Percentiles rank a stretch among this genome's conserved stretches.
Conservation (phyloP, 1,284 basidiomycete genomes). For the Veloporphyrellus conicus region DNA sequence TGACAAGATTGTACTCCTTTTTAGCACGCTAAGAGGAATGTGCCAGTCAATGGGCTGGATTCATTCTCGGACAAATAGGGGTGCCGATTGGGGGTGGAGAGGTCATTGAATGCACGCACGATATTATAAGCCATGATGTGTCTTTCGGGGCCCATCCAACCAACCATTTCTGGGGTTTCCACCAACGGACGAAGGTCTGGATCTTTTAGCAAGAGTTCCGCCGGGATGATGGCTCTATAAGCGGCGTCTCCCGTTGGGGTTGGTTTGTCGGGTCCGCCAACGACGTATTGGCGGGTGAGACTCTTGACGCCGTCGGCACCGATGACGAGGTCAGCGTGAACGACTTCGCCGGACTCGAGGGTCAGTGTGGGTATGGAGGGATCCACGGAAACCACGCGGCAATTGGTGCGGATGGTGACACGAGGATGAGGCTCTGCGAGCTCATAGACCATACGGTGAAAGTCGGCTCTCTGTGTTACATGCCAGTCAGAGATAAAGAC, state of each 20-base stretch:
- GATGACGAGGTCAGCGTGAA: conserved; percentile 46
- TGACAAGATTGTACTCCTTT: conserved; percentile 48
- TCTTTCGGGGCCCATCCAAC: conserved; percentile 38
- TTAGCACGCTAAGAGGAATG: conserved; percentile 33
- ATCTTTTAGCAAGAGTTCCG: conserved; percentile 32
- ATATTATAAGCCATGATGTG: conserved; percentile 40
- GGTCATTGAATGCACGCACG: conserved; percentile 22
- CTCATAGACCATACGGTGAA: conserved; percentile 44
- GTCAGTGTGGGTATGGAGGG: conserved; percentile 37
- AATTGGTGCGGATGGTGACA: conserved; percentile 40
- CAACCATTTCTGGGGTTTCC: conserved; percentile 38
- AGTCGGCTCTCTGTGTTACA: conserved; percentile 44
- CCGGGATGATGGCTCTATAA: conserved; percentile 37
- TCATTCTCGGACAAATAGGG: too few species aligned
- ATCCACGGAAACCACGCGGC: conserved; percentile 41
- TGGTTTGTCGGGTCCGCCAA: conserved; percentile 38
- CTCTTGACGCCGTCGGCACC: conserved; percentile 56
- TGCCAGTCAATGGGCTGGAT: neutral
- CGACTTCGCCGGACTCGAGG: conserved; percentile 41
- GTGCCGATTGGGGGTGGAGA: too few species aligned
- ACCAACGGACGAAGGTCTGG: conserved; percentile 34
- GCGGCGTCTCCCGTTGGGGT: conserved; percentile 40
- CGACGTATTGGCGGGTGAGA: conserved; percentile 40
- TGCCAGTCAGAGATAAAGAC: neutral
- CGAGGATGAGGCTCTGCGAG: conserved; percentile 41